Evolutionary conservation across 2,329 filamentous ascomycete genomes (phyloP).

Genomic region (Alternaria brassicae): DNA sequence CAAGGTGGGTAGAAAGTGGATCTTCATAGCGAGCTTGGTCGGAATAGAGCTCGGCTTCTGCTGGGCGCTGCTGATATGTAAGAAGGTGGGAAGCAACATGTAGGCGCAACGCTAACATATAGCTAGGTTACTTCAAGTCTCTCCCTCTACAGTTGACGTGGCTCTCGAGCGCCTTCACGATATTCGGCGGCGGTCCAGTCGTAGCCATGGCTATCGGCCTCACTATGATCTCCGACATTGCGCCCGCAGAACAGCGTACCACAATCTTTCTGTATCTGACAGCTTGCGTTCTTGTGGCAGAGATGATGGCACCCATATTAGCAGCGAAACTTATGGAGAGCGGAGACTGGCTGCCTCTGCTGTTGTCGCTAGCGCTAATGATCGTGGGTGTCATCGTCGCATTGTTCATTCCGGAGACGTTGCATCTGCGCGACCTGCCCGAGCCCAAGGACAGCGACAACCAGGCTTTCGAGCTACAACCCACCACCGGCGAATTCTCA

Average conservation of each 20-base stretch:
- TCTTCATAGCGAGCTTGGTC: conserved; percentile 53
- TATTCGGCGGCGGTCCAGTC: conserved; percentile 58
- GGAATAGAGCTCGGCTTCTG: conserved; percentile 48
- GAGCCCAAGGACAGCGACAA: conserved; percentile 29
- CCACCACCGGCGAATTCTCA: conserved; percentile 26
- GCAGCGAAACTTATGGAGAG: conserved; percentile 43
- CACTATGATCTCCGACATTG: conserved; percentile 62
- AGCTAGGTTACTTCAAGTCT: conserved; percentile 40
- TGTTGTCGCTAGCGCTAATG: conserved; percentile 42
- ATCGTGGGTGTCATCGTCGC: conserved; percentile 35
- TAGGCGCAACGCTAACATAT: conserved; percentile 9
- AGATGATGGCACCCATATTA: conserved; percentile 46
- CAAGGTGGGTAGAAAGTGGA: conserved; percentile 55
- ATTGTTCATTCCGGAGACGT: conserved; percentile 44
- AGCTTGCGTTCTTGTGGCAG: conserved; percentile 43
- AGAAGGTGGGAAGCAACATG: conserved; percentile 5
- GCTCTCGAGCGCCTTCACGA: conserved; percentile 55
- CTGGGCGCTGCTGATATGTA: conserved; percentile 46
- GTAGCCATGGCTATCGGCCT: conserved; percentile 57
- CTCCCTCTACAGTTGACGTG: conserved; percentile 58
- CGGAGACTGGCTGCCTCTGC: conserved; percentile 43
- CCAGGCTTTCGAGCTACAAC: conserved; percentile 26
- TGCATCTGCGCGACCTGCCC: conserved; percentile 45
- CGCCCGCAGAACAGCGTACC: conserved; percentile 53
- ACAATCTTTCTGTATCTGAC: conserved; percentile 39